A percentile compares a stretch with the other conserved stretches of the same genome.
phyloP scores from a whole-genome alignment of 441 rosid species.

The Capsella rubella region DNA sequence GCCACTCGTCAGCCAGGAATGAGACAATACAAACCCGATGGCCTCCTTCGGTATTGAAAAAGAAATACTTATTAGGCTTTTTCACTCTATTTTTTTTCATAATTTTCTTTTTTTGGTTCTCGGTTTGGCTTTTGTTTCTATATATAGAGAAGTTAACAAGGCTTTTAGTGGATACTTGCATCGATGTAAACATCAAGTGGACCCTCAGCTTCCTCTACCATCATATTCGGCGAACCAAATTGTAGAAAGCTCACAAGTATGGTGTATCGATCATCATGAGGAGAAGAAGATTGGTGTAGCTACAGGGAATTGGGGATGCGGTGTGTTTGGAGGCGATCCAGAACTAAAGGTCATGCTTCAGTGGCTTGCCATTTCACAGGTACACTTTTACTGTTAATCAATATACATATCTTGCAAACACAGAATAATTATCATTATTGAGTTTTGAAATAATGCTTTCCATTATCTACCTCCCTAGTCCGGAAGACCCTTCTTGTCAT shows the following conservation, averaged over 20 bases:
- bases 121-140: not conserved
- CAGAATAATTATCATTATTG: not conserved
- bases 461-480: constrained; percentile 3
- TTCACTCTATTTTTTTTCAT: not conserved
- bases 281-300: constrained; percentile 72
- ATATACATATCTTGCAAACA: not conserved
- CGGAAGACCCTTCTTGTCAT: constrained; percentile 32
- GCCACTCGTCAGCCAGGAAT: constrained; percentile 67
- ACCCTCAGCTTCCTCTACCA: constrained; percentile 33
- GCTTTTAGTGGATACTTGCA: constrained; percentile 84
- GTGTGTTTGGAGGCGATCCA: constrained; percentile 97
- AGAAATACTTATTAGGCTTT: not conserved
- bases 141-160: constrained; percentile 78
- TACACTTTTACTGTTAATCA: constrained; percentile 31
- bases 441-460: not conserved
- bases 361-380: constrained; percentile 98
- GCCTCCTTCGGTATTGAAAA: constrained; percentile 64
- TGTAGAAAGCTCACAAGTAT: constrained; percentile 40
- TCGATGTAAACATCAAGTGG: constrained; percentile 53
- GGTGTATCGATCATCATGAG: constrained; percentile 47
- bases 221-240: constrained; percentile 39
- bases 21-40: constrained; percentile 59
- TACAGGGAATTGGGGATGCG: constrained; percentile 98
- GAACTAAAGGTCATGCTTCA: constrained; percentile 81
- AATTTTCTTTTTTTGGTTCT: not conserved